Evolutionary conservation across 192 early-diverging fungal species (phyloP), one percentile per base, ranked within the genome.

Genomic region (Chytriomyces sp.): DNA sequence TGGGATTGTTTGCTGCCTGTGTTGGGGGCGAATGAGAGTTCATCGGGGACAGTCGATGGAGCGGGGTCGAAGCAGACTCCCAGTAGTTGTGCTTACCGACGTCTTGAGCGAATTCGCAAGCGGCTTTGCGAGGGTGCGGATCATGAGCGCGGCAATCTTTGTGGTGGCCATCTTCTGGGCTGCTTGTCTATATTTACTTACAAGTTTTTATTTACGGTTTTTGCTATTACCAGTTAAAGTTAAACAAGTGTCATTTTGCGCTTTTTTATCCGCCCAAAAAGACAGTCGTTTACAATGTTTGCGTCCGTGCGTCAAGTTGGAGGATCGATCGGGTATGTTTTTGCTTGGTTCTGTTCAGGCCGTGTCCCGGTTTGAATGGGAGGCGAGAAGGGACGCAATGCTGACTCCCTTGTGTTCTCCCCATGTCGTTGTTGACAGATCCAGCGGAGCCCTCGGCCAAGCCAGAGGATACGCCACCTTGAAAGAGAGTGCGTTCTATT

Each of bases 91-190:
- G 18, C 53, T 57, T 47, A 80, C 83, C 71, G 70, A 50, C 11
- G 44, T 23, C 62, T 86, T 86, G 26, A 86, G 67, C 20, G 75
- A 75, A 61, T 78, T 86, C 44, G 85, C 85, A 8, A 86, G 50
- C 9, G 85, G 85, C 53, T 86, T 86, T 6, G 83, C 71, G 47
- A 84, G 71, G 6, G 85, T 86, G 28, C 76, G 49, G 18, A 86
- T 76, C 23, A 86, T 73, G 53, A 86, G 78, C 7, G 69, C 61
- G 18, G 75, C 83, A 13, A 86, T 75, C 65, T 86, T 86, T 13
- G 80, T 59, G 6, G 82, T 81, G 13, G 85, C 61, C 72, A 72
- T 68, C n/a, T n/a, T n/a, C n/a, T 61, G 20, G 1, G 35, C 35
- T 35, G 35, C 35, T 35, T 35, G 35, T 35, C 35, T 35, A 23